phyloP scores from a whole-genome alignment of 495 filamentous ascomycete genomes.

The Jackrogersella minutella region DNA sequence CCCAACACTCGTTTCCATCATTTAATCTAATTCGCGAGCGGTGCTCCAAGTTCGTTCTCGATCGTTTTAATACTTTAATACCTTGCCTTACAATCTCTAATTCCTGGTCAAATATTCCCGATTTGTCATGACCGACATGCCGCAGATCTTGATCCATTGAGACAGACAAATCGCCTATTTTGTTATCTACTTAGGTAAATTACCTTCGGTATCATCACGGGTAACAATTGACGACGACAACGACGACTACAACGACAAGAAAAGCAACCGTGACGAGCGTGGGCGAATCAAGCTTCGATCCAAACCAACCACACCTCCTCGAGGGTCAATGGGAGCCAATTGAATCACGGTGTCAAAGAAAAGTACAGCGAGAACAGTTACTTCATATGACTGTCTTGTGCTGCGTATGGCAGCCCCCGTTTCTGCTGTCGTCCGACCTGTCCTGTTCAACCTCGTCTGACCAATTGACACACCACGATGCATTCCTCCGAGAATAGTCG shows the following conservation, averaged over 20 bases:
- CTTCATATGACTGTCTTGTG: slow-evolving; percentile 20
- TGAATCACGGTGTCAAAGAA: neutral
- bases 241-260: neutral
- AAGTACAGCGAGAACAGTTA: slow-evolving; percentile 3
- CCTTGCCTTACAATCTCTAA: slow-evolving; percentile 5
- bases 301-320: neutral
- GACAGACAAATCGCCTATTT: neutral
- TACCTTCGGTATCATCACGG: neutral
- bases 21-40: slow-evolving; percentile 25
- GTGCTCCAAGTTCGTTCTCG: slow-evolving; percentile 18
- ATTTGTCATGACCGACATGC: slow-evolving; percentile 13
- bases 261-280: no score
- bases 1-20: neutral
- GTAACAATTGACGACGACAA: neutral
- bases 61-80: slow-evolving; percentile 27
- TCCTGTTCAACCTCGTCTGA: slow-evolving; percentile 21
- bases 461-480: slow-evolving; percentile 38
- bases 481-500: slow-evolving; percentile 45
- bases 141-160: neutral
- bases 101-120: slow-evolving; percentile 16
- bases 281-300: neutral
- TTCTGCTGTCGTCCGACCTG: slow-evolving; percentile 34
- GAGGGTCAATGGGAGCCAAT: slow-evolving; percentile 9
- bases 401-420: slow-evolving; percentile 41
- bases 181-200: neutral